phyloP scores from a whole-genome alignment of 2,329 filamentous ascomycete species.

The Cercospora sp. region DNA sequence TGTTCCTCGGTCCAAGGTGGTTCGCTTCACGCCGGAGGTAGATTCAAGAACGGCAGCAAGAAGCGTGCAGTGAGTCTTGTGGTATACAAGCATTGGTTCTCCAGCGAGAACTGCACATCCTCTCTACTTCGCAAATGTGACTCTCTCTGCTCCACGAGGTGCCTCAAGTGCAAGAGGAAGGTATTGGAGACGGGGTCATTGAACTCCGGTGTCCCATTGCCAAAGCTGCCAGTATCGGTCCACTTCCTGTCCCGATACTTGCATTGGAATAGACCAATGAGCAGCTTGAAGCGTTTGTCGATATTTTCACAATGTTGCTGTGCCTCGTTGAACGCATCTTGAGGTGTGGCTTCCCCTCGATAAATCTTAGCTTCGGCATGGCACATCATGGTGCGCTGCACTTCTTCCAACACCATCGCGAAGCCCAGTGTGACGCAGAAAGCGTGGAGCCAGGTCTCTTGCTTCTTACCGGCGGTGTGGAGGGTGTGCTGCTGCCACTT shows the following conservation, averaged over 20 bases:
- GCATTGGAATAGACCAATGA: conserved; percentile 49
- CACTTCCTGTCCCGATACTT: conserved; percentile 49
- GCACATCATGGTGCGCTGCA: conserved; percentile 49
- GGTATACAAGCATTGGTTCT: conserved; percentile 45
- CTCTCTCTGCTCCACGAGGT: conserved; percentile 45
- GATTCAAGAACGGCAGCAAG: conserved; percentile 40
- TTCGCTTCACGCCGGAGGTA: conserved; percentile 15
- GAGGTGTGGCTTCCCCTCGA: conserved; percentile 30
- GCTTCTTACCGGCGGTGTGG: conserved; percentile 44
- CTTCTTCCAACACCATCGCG: conserved; percentile 51
- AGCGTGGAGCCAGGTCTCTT: conserved; percentile 48
- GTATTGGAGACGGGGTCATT: conserved; percentile 38
- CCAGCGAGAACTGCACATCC: conserved; percentile 41
- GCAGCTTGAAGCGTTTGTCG: conserved; percentile 47
- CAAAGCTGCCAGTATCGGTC: conserved; percentile 39
- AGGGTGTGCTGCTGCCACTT: conserved; percentile 51
- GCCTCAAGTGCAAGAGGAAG: conserved; percentile 42
- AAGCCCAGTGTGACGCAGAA: conserved; percentile 51
- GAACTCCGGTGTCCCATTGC: conserved; percentile 43
- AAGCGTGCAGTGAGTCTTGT: conserved; percentile 48
- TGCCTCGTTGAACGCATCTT: conserved; percentile 30
- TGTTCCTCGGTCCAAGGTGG: neutral
- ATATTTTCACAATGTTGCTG: conserved; percentile 46
- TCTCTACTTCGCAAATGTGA: conserved; percentile 43
- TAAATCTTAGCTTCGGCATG: conserved; percentile 42